Conservation (phyloP, 108 stramenopile genomes). For the Discostella stelligeroides region DNA sequence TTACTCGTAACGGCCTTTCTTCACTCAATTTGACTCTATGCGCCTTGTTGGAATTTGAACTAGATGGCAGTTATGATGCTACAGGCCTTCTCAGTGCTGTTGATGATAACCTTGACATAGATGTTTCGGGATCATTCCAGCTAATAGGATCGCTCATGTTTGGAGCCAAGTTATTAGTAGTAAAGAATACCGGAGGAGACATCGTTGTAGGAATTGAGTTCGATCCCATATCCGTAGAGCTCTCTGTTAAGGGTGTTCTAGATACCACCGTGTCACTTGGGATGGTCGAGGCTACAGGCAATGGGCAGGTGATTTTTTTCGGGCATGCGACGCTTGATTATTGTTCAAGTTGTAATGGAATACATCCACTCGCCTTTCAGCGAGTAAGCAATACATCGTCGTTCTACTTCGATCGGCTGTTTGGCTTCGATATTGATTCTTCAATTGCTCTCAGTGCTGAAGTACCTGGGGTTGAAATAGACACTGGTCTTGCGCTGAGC, state of each 20-base stretch:
- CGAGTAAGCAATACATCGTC: conserved; percentile 10
- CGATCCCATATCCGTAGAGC: conserved; percentile 28
- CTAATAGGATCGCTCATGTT: conserved; percentile 7
- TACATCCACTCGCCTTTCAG: not conserved
- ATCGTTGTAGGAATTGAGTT: conserved; percentile 5
- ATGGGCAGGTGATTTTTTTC: not conserved
- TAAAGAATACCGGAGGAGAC: not conserved
- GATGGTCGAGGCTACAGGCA: conserved; percentile 9
- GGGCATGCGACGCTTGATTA: conserved; percentile 11
- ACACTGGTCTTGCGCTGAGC: conserved; percentile 9
- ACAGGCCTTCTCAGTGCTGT: conserved; percentile 16
- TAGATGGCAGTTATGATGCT: conserved; percentile 9
- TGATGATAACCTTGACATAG: conserved; percentile 12
- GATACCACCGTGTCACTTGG: conserved; percentile 7
- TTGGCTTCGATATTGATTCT: conserved; percentile 5
- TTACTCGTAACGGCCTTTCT: conserved; percentile 1
- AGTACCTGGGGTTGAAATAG: conserved; percentile 20
- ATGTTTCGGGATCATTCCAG: not conserved
- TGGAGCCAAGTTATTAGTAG: conserved; percentile 9
- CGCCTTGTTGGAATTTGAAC: conserved; percentile 29
- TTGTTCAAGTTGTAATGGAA: conserved; percentile 11
- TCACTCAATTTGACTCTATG: conserved; percentile 20
- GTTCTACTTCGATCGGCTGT: conserved; percentile 21
- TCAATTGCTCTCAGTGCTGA: conserved; percentile 10
- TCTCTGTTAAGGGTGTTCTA: conserved; percentile 7